Evolutionary conservation across 192 early-diverging fungal species (phyloP), one percentile per base, ranked within the genome.

Genomic region (Umbelopsis sp.): DNA sequence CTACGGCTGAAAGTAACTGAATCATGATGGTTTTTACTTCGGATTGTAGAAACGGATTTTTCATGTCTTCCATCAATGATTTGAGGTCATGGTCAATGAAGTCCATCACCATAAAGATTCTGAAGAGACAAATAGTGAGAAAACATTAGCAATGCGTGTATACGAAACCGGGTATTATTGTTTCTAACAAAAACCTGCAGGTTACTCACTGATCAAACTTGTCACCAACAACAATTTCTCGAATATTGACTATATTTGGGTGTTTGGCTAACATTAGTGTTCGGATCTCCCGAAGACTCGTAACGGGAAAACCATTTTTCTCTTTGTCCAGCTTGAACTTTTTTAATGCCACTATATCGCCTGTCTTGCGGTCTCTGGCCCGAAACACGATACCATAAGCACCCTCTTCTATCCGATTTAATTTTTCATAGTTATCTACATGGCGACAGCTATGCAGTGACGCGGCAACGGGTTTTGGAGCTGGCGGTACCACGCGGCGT

Each of bases 41-140:
- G 5, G 92, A 93, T 47, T 92, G 91, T 20, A 91, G 74, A 71
- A 99, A 99, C 8, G 91, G 87, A 4, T 76, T 49, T 3, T 77
- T 77, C 94, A 96, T 97, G 37, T 80, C 81, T 50, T 91, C 93
- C 94, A 98, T 95, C 0, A 99, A 80, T 7, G 89, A 79, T 61
- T 97, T 95, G 48, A 99, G 82, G 70, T 99, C 97, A 73, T 98
- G 96, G 44, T 97, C 94, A 71, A 97, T 90, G 77, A 92, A 99
- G 64, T 99, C 97, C 97, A 99, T 99, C 4, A 95, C 96, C 69
- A 97, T 95, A 73, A 95, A 99, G 33, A 97, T 90, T 74, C 91
- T 92, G 74, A 66, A 71, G 8, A 82, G 10, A 82, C 7, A 20
- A 30, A 30, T 44, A 49, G 30, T 30, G 10, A 20, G 27, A 8